Evolutionary conservation across 2,329 filamentous ascomycete genomes (phyloP).

Genomic region (Trichoderma sp.): DNA sequence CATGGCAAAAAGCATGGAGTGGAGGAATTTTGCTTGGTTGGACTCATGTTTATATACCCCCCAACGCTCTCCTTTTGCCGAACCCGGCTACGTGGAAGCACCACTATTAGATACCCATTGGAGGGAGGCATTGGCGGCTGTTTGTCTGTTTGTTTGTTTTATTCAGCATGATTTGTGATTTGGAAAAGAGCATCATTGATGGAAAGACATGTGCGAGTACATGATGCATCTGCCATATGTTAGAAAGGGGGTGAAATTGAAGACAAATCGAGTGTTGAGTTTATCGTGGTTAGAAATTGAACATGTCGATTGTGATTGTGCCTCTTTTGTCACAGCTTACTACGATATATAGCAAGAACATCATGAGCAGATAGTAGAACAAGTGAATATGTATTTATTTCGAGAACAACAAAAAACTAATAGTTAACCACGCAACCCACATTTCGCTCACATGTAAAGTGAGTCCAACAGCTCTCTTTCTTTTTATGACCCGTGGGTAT

Average conservation of each 20-base stretch:
- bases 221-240: background rate
- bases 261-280: background rate
- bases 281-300: background rate
- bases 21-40: constrained; percentile 10
- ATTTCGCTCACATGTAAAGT: background rate
- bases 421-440: constrained; percentile 11
- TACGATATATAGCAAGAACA: too few species aligned
- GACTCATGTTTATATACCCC: constrained; percentile 15
- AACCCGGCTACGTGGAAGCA: constrained; percentile 1
- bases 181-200: background rate
- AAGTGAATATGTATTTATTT: background rate
- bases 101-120: constrained; percentile 11
- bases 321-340: background rate
- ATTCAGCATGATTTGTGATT: background rate
- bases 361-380: background rate
- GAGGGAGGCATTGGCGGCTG: background rate
- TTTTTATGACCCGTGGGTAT: constrained; percentile 19
- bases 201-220: background rate
- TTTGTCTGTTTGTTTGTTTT: background rate
- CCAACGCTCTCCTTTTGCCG: background rate
- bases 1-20: background rate
- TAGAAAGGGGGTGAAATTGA: background rate
- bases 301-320: background rate
- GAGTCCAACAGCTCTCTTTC: background rate
- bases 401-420: background rate